Conservation (phyloP, 2,329 filamentous ascomycete species). For the Truncatella angustata region DNA sequence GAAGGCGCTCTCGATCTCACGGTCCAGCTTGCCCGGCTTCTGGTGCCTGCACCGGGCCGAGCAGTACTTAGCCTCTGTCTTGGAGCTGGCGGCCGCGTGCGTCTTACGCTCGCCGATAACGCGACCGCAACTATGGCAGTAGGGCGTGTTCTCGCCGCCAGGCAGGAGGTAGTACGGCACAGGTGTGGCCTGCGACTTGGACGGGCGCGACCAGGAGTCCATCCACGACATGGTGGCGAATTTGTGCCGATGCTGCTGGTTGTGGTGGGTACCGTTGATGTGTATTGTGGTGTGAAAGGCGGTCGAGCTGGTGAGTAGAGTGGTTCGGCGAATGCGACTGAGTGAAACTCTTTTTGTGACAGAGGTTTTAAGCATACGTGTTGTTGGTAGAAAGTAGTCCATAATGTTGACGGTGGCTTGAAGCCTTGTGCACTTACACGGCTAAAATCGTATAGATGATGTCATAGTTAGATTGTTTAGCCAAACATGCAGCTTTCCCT, state of each 20-base stretch:
- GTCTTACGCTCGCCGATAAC: conserved; percentile 43
- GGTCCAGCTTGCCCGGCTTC: conserved; percentile 49
- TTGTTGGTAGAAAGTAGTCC: no score
- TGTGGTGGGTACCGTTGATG: not conserved
- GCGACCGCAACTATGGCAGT: conserved; percentile 57
- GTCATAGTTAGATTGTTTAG: not conserved
- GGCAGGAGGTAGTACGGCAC: conserved; percentile 52
- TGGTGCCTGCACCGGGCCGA: conserved; percentile 51
- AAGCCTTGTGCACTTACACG: no score
- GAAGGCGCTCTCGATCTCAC: conserved; percentile 51
- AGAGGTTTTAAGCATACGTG: no score
- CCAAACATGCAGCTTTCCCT: not conserved
- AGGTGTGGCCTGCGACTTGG: conserved; percentile 41
- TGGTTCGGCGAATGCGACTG: no score
- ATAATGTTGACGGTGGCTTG: no score
- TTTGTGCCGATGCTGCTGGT: not conserved
- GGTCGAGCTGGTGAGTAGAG: not conserved
- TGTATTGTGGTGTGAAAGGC: not conserved
- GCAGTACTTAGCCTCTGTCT: conserved; percentile 48
- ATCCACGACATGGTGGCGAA: conserved; percentile 40
- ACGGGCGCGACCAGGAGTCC: conserved; percentile 39
- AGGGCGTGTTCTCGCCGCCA: conserved; percentile 46
- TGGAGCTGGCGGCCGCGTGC: conserved; percentile 22
- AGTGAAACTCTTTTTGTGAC: no score
- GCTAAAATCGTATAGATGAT: conserved; percentile 1